Evolutionary conservation across 129 eudicot species (phyloP), one percentile per base, ranked within the genome.

Genomic region (Ambrosia artemisiifolia): DNA sequence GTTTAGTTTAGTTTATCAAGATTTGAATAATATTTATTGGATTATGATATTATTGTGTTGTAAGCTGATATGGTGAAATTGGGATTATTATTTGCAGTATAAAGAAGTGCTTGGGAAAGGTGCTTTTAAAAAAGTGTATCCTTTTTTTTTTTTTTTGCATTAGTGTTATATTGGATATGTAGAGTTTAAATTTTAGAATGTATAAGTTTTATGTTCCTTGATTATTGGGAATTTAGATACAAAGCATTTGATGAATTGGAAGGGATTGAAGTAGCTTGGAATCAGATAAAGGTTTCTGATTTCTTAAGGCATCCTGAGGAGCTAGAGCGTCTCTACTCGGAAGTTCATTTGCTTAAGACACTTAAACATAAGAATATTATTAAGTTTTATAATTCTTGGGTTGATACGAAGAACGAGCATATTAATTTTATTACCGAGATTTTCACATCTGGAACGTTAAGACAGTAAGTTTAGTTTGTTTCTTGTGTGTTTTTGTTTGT

Each of bases 341-440:
- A 60, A 32, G 42, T 60, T 60, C 65, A 60, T 60, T 60, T 60
- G 65, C 65, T 60, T 60, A 60, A 60, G 32, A 60, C 42, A 3
- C 65, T 60, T 30, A 60, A 60, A 40, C 65, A 60, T 38, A 60
- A 60, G 65, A 60, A 60, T 10, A 60, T 60, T 11, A 59, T 59
- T 17, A 60, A 60, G 13, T 60, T 60, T 60, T 60, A 60, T 10
- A 60, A 6, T 60, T 60, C 65, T 60, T 60, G 42, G 65, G 65
- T 60, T 60, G 65, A 60, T 60, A 79, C 93, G 11, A 84, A 78
- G 24, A 78, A 83, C 14, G 96, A 94, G 86, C 83, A 88, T 64
- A 94, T 94, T 78, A 94, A 94, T 85, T 90, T 94, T 83, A 90
- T 94, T 17, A 94, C 97, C 3, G 99, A 94, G 80, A 90, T 94